Evolutionary conservation across 2,329 filamentous ascomycete genomes (phyloP).

Genomic region (Apiospora pterosperma): DNA sequence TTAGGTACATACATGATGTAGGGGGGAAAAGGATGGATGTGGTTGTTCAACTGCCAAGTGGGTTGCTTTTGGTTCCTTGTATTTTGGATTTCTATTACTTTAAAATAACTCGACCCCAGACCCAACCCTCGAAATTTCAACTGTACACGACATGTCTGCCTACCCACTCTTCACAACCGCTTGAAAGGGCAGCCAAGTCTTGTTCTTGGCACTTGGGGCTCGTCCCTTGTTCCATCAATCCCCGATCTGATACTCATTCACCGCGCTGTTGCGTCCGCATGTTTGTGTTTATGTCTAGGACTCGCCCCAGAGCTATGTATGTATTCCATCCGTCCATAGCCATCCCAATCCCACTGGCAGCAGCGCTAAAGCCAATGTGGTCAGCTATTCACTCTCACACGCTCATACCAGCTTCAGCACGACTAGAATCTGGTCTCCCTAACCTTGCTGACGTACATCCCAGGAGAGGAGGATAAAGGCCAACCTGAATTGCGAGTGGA

Average conservation of each 20-base stretch:
- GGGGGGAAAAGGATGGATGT: background rate
- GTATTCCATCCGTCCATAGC: too few relatives aligned
- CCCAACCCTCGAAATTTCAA: background rate
- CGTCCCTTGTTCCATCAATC: background rate
- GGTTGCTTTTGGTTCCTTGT: background rate
- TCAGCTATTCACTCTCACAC: background rate
- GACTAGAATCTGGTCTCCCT: background rate
- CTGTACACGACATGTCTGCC: background rate
- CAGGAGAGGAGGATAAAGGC: background rate
- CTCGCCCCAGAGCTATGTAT: too few relatives aligned
- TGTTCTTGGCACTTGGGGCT: background rate
- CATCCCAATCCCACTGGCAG: background rate
- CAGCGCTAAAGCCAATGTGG: background rate
- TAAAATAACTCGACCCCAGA: slow-evolving; percentile 11
- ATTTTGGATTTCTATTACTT: slow-evolving; percentile 18
- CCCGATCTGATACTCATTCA: background rate
- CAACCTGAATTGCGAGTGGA: background rate
- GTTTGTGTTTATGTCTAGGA: background rate
- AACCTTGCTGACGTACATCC: background rate
- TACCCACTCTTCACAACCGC: background rate
- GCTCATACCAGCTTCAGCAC: background rate
- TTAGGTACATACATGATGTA: too few relatives aligned
- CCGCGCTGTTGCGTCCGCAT: background rate
- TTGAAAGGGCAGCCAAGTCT: background rate
- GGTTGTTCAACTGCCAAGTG: background rate